phyloP scores from a whole-genome alignment of 2,329 filamentous ascomycete species.

The Xylariaceae sp. region DNA sequence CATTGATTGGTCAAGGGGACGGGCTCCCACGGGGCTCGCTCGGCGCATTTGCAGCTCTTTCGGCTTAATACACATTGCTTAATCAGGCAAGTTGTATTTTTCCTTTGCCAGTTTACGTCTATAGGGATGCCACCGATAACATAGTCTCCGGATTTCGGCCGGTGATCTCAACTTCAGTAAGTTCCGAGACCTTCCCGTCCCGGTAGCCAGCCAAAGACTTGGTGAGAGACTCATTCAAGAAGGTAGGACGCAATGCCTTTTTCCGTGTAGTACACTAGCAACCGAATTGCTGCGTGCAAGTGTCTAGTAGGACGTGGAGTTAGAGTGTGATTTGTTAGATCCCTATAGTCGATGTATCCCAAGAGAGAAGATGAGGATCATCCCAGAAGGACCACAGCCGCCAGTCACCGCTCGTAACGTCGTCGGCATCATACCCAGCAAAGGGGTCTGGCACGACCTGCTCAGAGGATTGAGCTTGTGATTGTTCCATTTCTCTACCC shows the following conservation, averaged over 20 bases:
- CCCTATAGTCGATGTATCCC: conserved; percentile 25
- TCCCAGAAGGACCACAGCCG: conserved; percentile 30
- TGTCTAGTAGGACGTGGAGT: neutral
- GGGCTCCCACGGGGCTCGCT: neutral
- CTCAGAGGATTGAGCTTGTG: neutral
- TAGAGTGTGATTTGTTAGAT: neutral
- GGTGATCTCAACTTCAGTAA: conserved; percentile 5
- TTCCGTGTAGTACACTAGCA: neutral
- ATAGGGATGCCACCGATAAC: neutral
- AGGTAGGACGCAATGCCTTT: neutral
- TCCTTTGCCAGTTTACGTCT: neutral
- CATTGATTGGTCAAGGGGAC: neutral
- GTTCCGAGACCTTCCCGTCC: conserved; percentile 7
- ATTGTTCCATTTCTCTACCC: neutral
- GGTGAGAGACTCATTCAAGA: neutral
- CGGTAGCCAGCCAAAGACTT: neutral
- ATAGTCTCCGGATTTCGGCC: neutral
- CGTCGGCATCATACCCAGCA: conserved; percentile 10
- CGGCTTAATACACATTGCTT: neutral
- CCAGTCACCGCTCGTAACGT: conserved; percentile 23
- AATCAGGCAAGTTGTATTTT: conserved; percentile 7
- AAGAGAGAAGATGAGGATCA: conserved; percentile 27
- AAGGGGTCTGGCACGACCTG: conserved; percentile 13
- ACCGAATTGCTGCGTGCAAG: neutral
- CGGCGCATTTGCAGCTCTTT: conserved; percentile 2